Conservation (phyloP, 2,329 filamentous ascomycete genomes). For the Zymoseptoria tritici region DNA sequence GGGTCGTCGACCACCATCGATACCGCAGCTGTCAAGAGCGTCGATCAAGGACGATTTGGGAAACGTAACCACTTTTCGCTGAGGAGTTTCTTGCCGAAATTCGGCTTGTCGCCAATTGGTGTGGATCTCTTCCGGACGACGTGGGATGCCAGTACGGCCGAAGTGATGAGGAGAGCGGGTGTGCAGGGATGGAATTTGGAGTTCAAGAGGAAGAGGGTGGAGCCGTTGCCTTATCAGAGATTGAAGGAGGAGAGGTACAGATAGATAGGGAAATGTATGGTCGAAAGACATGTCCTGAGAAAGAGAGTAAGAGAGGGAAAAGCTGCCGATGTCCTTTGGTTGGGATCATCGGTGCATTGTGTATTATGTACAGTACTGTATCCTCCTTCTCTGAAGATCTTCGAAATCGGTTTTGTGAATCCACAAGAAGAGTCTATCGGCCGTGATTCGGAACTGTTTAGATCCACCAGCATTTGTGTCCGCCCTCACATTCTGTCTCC, state of each 20-base stretch:
- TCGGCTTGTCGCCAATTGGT: constrained; percentile 65
- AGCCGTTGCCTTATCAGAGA: constrained; percentile 59
- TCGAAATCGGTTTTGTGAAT: background rate
- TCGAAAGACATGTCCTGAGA: background rate
- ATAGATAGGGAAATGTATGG: constrained; percentile 20
- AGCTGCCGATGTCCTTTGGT: background rate
- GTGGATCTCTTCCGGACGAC: constrained; percentile 79
- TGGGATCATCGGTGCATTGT: background rate
- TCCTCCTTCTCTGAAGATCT: background rate
- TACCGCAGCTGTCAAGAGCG: constrained; percentile 67
- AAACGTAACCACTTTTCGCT: constrained; percentile 60
- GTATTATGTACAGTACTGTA: constrained; percentile 6
- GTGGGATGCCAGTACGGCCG: constrained; percentile 84
- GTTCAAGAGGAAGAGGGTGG: constrained; percentile 71
- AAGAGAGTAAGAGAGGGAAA: background rate
- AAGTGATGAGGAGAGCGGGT: constrained; percentile 73
- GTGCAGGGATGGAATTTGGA: constrained; percentile 73
- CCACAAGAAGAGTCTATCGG: background rate
- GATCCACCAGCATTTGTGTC: background rate
- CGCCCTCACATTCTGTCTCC: background rate
- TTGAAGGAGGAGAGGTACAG: constrained; percentile 43
- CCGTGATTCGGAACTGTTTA: background rate
- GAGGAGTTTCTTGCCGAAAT: constrained; percentile 64
- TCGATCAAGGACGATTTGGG: constrained; percentile 25
- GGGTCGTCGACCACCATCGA: constrained; percentile 19